These are phyloP conservation scores for Russula ochroleuca DNA, from an alignment of 768 basidiomycete genomes.

Conservation along the genomic window DNA sequence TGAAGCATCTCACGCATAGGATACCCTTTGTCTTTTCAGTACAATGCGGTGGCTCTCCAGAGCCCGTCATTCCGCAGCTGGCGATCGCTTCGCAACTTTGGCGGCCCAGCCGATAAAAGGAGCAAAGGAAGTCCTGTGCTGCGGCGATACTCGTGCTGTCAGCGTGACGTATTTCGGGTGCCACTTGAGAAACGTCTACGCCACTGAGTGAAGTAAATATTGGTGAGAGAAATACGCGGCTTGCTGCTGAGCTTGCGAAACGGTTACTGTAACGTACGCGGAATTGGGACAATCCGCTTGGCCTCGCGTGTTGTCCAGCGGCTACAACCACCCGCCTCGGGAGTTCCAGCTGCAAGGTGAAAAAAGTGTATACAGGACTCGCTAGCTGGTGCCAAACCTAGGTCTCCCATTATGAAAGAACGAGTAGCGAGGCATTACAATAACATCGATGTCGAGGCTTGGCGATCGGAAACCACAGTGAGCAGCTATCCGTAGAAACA, in stretches of 20 bases:
- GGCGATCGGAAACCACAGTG: no score
- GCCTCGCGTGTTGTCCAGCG: slow-evolving; percentile 66
- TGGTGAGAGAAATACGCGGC: not conserved
- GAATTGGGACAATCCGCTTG: slow-evolving; percentile 75
- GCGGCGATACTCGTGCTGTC: slow-evolving; percentile 67
- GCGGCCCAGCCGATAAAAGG: slow-evolving; percentile 46
- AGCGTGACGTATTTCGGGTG: slow-evolving; percentile 66
- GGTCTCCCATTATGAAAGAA: slow-evolving; percentile 39
- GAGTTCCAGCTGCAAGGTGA: slow-evolving; percentile 64
- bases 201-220: slow-evolving; percentile 40
- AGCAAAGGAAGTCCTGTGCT: slow-evolving; percentile 63
- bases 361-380: not conserved
- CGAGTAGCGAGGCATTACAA: no score
- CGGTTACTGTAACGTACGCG: slow-evolving; percentile 48
- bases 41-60: slow-evolving; percentile 16
- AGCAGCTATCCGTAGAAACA: no score
- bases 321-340: slow-evolving; percentile 71
- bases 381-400: slow-evolving; percentile 70
- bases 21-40: not conserved
- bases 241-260: not conserved
- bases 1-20: not conserved
- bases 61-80: slow-evolving; percentile 33
- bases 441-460: no score
- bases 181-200: slow-evolving; percentile 53
- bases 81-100: slow-evolving; percentile 30